These are phyloP conservation scores for Lentinula sp. DNA, from an alignment of 768 basidiomycete species.

Conservation along the genomic window DNA sequence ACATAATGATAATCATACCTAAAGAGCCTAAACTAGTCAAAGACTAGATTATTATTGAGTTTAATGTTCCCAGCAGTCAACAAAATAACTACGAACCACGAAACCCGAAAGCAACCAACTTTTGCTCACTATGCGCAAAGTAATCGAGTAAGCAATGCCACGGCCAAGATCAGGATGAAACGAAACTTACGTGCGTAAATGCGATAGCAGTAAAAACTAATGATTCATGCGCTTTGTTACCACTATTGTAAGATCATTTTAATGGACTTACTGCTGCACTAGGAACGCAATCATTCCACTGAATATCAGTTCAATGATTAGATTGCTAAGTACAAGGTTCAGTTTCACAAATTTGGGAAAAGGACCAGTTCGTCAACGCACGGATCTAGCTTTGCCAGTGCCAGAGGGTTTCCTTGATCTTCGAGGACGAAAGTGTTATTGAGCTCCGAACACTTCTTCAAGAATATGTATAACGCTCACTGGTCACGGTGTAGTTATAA, in stretches of 20 bases:
- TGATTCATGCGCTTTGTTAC: neutral
- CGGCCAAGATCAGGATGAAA: neutral
- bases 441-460: neutral
- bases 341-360: too few species aligned
- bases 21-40: neutral
- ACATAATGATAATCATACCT: neutral
- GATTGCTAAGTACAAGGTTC: neutral
- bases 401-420: conserved; percentile 4
- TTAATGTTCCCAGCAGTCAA: neutral
- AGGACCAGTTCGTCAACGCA: neutral
- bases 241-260: neutral
- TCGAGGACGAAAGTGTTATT: neutral
- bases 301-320: conserved; percentile 8
- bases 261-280: conserved; percentile 1
- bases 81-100: neutral
- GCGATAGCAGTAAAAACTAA: conserved; percentile 5
- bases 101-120: conserved; percentile 2
- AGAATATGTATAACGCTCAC: neutral
- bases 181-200: neutral
- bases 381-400: neutral
- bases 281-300: conserved; percentile 9
- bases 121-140: neutral
- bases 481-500: conserved; percentile 8
- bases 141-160: neutral
- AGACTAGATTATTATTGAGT: neutral